phyloP scores from a whole-genome alignment of 768 basidiomycete species.

The Collybia mongolica region DNA sequence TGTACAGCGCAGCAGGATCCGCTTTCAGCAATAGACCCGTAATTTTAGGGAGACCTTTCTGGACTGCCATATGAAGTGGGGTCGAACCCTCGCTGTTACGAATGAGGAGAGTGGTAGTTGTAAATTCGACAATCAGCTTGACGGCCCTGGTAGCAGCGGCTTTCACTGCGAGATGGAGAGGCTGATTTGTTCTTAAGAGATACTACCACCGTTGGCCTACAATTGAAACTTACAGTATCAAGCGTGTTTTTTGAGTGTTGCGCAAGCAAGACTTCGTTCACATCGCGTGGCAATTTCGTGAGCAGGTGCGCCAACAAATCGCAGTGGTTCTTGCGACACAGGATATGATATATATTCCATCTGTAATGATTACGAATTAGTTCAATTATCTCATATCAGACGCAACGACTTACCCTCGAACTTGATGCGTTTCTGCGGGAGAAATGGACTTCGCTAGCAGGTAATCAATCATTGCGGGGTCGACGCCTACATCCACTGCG shows the following conservation, averaged over 20 bases:
- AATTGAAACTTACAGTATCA: slow-evolving; percentile 40
- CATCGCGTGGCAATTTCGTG: slow-evolving; percentile 49
- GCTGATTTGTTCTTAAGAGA: slow-evolving; percentile 29
- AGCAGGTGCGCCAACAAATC: slow-evolving; percentile 42
- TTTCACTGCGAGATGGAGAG: slow-evolving; percentile 54
- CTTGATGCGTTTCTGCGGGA: slow-evolving; percentile 37
- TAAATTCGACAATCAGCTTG: slow-evolving; percentile 35
- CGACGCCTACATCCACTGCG: slow-evolving; percentile 30
- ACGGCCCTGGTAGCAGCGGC: slow-evolving; percentile 24
- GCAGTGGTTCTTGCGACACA: slow-evolving; percentile 27
- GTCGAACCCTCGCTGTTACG: slow-evolving; percentile 51
- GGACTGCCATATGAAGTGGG: slow-evolving; percentile 49
- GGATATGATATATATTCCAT: slow-evolving; percentile 56
- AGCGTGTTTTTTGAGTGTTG: slow-evolving; percentile 43
- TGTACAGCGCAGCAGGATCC: slow-evolving; percentile 33
- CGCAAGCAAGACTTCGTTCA: slow-evolving; percentile 38
- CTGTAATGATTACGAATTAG: slow-evolving; percentile 24
- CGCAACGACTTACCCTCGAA: slow-evolving; percentile 35
- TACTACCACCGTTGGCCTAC: neutral
- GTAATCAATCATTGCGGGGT: slow-evolving; percentile 43
- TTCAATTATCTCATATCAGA: neutral
- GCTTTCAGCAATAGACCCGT: slow-evolving; percentile 35
- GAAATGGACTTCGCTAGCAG: slow-evolving; percentile 46
- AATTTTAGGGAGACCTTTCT: slow-evolving; percentile 30
- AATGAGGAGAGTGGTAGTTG: slow-evolving; percentile 30